These are phyloP conservation scores for Hymenoscyphus scutula DNA, from an alignment of 2,329 filamentous ascomycete species.

Conservation along the genomic window DNA sequence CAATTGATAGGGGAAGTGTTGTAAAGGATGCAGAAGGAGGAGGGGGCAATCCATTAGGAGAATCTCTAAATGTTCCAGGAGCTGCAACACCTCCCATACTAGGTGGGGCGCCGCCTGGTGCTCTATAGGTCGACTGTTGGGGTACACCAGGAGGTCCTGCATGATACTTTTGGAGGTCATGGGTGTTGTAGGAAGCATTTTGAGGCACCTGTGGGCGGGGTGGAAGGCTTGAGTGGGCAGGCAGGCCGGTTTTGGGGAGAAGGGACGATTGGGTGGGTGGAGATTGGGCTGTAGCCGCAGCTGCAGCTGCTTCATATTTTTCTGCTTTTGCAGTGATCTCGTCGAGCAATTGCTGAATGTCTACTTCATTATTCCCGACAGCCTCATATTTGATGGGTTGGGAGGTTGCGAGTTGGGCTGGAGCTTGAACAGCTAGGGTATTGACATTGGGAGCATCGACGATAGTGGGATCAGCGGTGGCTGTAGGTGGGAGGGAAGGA, in stretches of 20 bases:
- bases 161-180: constrained; percentile 36
- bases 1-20: constrained; percentile 22
- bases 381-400: constrained; percentile 29
- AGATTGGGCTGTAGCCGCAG: constrained; percentile 19
- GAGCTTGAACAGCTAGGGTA: constrained; percentile 21
- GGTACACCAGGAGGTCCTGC: constrained; percentile 29
- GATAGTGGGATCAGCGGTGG: constrained; percentile 5
- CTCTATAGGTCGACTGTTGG: constrained; percentile 32
- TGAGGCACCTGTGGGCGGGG: constrained; percentile 37
- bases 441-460: constrained; percentile 21
- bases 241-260: constrained; percentile 30
- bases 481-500: constrained; percentile 18
- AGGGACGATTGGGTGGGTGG: constrained; percentile 27
- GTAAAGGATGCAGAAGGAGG: constrained; percentile 36
- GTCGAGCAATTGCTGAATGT: constrained; percentile 39
- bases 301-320: constrained; percentile 30
- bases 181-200: constrained; percentile 27
- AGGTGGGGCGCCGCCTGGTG: constrained; percentile 28
- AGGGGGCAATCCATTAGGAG: constrained; percentile 35
- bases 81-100: constrained; percentile 34
- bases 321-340: constrained; percentile 40
- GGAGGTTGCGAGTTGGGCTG: constrained; percentile 22
- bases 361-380: constrained; percentile 35
- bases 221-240: constrained; percentile 37
- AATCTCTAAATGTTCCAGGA: constrained; percentile 36